Conservation (phyloP, 2,329 filamentous ascomycete species). For the Stagonosporopsis chrysanthemi region DNA sequence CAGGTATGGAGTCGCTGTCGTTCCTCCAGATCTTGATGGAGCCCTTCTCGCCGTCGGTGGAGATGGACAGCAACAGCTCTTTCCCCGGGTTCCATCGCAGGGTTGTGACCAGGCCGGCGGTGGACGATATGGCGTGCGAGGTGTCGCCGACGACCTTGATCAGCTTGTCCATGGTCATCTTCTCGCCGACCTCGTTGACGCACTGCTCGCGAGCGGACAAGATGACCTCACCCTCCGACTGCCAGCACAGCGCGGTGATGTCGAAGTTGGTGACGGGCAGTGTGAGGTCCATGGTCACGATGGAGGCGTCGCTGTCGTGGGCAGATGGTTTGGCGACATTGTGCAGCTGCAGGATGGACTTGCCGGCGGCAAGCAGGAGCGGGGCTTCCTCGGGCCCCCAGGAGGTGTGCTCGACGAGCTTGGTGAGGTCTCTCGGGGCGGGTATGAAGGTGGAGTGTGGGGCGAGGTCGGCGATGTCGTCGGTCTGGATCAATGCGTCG, state of each 20-base stretch:
- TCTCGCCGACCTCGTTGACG: slow-evolving; percentile 48
- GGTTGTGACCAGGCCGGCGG: slow-evolving; percentile 48
- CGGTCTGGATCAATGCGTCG: slow-evolving; percentile 48
- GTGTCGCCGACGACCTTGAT: slow-evolving; percentile 43
- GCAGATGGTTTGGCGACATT: slow-evolving; percentile 33
- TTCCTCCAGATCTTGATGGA: slow-evolving; percentile 51
- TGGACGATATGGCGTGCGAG: slow-evolving; percentile 46
- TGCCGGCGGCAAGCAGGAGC: slow-evolving; percentile 46
- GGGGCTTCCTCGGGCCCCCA: slow-evolving; percentile 45
- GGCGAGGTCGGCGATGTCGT: slow-evolving; percentile 44
- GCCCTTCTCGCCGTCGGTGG: slow-evolving; percentile 49
- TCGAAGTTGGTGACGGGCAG: slow-evolving; percentile 43
- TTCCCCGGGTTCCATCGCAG: slow-evolving; percentile 47
- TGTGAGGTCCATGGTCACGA: slow-evolving; percentile 34
- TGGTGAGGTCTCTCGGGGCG: slow-evolving; percentile 30
- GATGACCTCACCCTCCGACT: slow-evolving; percentile 41
- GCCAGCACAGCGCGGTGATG: slow-evolving; percentile 49
- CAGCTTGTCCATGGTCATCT: slow-evolving; percentile 49
- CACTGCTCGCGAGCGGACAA: slow-evolving; percentile 47
- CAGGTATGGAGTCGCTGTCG: slow-evolving; percentile 47
- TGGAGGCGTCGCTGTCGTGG: slow-evolving; percentile 11
- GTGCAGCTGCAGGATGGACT: slow-evolving; percentile 46
- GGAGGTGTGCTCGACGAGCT: slow-evolving; percentile 43
- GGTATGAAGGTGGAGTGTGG: slow-evolving; percentile 41
- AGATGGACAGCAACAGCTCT: slow-evolving; percentile 47